Percentiles rank a stretch among this genome's conserved stretches.
These are phyloP conservation scores for Escallonia rubra DNA, from an alignment of 129 eudicot species.

Conservation along the genomic window DNA sequence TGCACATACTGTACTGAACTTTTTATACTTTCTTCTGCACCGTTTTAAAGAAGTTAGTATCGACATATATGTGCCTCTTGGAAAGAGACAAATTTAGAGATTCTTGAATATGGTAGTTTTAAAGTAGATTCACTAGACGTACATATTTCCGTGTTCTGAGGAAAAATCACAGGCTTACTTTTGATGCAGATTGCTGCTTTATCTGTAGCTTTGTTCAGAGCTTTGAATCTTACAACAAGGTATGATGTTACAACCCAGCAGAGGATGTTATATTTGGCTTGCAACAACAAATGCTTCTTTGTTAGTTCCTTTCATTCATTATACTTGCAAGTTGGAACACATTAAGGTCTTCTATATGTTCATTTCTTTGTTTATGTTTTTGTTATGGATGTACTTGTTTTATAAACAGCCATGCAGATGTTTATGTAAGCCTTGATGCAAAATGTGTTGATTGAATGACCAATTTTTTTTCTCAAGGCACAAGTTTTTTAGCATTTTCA, in stretches of 20 bases:
- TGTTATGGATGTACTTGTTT: neutral
- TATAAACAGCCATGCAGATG: no score
- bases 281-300: neutral
- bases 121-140: neutral
- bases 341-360: no score
- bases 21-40: no score
- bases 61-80: neutral
- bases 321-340: neutral
- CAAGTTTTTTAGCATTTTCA: no score
- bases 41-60: neutral
- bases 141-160: neutral
- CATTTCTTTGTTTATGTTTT: neutral
- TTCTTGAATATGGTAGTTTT: neutral
- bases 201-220: constrained; percentile 84
- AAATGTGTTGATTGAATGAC: no score
- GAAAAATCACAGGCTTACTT: constrained; percentile 4
- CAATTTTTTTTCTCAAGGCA: no score
- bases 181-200: constrained; percentile 78
- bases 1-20: neutral
- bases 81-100: neutral
- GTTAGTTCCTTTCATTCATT: neutral
- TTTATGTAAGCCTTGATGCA: no score
- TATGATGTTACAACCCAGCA: constrained; percentile 17
- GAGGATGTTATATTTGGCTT: neutral
- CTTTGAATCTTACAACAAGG: constrained; percentile 74